These are phyloP conservation scores for Cryomyces minteri DNA, from an alignment of 495 filamentous ascomycete species.

Conservation along the genomic window DNA sequence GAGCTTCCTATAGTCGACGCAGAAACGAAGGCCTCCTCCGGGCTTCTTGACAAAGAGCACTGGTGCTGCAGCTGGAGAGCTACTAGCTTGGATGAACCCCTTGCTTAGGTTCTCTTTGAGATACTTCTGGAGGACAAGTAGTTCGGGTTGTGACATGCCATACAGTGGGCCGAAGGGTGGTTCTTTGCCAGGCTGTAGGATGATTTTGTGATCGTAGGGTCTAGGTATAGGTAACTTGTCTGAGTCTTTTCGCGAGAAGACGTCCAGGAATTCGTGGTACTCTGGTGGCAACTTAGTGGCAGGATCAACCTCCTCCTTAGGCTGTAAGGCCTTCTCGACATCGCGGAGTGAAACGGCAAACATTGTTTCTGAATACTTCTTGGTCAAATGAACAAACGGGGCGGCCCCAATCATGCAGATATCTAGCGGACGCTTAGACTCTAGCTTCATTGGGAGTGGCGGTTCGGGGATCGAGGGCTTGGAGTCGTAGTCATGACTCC, in stretches of 20 bases:
- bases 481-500: too few relatives aligned
- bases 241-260: not conserved
- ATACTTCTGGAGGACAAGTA: not conserved
- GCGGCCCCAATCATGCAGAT: not conserved
- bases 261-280: not conserved
- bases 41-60: too few relatives aligned
- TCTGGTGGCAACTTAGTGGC: not conserved
- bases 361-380: not conserved
- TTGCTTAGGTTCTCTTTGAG: slow-evolving; percentile 2
- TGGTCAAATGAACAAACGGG: not conserved
- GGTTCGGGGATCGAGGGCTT: too few relatives aligned
- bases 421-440: not conserved
- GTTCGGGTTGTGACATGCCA: not conserved
- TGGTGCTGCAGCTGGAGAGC: slow-evolving; percentile 2
- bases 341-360: not conserved
- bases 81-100: slow-evolving; percentile 10
- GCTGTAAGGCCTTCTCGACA: not conserved
- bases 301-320: not conserved
- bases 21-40: too few relatives aligned
- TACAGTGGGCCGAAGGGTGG: not conserved
- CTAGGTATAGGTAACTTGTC: not conserved
- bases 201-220: not conserved
- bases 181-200: not conserved
- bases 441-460: too few relatives aligned
- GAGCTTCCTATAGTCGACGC: too few relatives aligned